phyloP scores from a whole-genome alignment of 805 yeast species.

The Wickerhamomyces queroliae region DNA sequence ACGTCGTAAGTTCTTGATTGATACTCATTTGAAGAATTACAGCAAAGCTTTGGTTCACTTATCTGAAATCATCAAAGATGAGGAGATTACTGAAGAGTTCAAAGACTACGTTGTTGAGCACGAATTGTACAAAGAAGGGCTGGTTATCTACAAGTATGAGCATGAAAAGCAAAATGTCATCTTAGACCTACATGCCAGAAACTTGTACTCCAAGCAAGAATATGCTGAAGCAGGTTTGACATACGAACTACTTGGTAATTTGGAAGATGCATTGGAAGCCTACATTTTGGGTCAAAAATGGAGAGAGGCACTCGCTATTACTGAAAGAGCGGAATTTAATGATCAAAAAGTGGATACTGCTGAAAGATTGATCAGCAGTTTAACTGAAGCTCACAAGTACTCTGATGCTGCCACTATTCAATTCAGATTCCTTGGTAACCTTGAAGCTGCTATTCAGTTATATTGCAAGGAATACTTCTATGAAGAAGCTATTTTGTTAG shows the following conservation, averaged over 20 bases:
- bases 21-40: constrained; percentile 64
- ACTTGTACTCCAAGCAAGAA: constrained; percentile 48
- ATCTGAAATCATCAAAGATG: constrained; percentile 35
- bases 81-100: constrained; percentile 47
- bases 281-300: constrained; percentile 70
- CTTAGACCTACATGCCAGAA: constrained; percentile 55
- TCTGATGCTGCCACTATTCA: constrained; percentile 78
- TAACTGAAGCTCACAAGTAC: constrained; percentile 67
- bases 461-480: constrained; percentile 73
- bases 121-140: constrained; percentile 62
- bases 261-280: constrained; percentile 59
- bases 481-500: constrained; percentile 70
- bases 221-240: constrained; percentile 75
- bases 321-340: constrained; percentile 34
- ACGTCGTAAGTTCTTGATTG: constrained; percentile 72
- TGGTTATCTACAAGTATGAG: constrained; percentile 56
- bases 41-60: constrained; percentile 68
- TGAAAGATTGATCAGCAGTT: constrained; percentile 50
- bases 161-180: constrained; percentile 46
- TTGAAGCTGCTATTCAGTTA: constrained; percentile 55
- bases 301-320: constrained; percentile 75
- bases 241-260: constrained; percentile 61
- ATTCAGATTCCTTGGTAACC: constrained; percentile 50
- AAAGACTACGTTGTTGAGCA: constrained; percentile 65
- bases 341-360: constrained; percentile 42